These are phyloP conservation scores for Terfezia boudieri DNA, from an alignment of 495 filamentous ascomycete species.

Conservation along the genomic window DNA sequence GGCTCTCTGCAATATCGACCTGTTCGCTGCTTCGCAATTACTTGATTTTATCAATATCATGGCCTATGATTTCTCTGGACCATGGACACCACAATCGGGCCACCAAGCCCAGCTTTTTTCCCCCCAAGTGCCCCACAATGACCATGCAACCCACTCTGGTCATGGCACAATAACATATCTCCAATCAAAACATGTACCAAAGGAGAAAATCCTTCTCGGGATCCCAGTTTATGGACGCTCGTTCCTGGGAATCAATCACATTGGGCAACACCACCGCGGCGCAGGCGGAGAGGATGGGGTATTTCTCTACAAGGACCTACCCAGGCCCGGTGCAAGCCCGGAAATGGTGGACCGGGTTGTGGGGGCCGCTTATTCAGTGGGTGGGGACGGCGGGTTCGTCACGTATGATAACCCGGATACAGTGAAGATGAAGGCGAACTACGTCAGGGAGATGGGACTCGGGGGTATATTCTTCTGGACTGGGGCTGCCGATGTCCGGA, in stretches of 20 bases:
- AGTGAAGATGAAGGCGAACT: slow-evolving; percentile 66
- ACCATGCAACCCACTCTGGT: slow-evolving; percentile 35
- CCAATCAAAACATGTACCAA: slow-evolving; percentile 38
- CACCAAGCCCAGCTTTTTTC: slow-evolving; percentile 66
- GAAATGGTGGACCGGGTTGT: slow-evolving; percentile 44
- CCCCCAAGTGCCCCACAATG: slow-evolving; percentile 25
- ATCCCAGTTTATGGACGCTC: slow-evolving; percentile 64
- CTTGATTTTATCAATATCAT: slow-evolving; percentile 67
- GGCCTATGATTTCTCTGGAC: slow-evolving; percentile 72
- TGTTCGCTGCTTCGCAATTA: slow-evolving; percentile 37
- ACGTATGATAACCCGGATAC: slow-evolving; percentile 70
- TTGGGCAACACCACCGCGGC: slow-evolving; percentile 41
- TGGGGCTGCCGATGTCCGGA: slow-evolving; percentile 53
- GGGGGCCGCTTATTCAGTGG: slow-evolving; percentile 55
- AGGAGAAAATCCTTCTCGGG: slow-evolving; percentile 55
- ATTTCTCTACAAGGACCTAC: slow-evolving; percentile 63
- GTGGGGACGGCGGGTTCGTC: slow-evolving; percentile 66
- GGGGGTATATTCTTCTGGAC: slow-evolving; percentile 86
- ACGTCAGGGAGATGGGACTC: slow-evolving; percentile 49
- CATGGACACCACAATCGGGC: slow-evolving; percentile 45
- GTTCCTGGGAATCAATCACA: slow-evolving; percentile 42
- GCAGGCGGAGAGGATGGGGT: slow-evolving; percentile 54
- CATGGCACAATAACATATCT: slow-evolving; percentile 45
- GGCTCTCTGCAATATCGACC: slow-evolving; percentile 54
- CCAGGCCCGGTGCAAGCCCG: slow-evolving; percentile 40